Percentiles rank a stretch among this genome's conserved stretches.
Evolutionary conservation across 2,329 filamentous ascomycete genomes (phyloP).

Genomic region (Metarhizium album): DNA sequence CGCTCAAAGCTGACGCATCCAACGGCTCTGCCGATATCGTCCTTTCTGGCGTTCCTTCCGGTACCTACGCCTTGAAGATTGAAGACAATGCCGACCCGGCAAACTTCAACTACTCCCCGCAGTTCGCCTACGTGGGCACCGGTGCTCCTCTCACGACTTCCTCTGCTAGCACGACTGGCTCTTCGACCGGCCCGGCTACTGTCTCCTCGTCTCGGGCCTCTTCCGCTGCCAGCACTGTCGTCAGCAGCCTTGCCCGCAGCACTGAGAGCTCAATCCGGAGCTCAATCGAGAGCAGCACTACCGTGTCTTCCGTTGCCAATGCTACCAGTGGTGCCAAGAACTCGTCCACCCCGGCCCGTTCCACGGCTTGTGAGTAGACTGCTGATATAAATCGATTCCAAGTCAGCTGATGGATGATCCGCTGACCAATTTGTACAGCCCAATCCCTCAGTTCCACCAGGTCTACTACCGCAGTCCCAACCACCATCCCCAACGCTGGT

Average conservation of each 20-base stretch:
- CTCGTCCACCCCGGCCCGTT: background rate
- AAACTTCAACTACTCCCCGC: conserved; percentile 21
- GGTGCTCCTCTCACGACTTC: conserved; percentile 1
- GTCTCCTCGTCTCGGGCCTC: no score
- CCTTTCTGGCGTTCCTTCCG: conserved; percentile 17
- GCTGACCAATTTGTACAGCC: background rate
- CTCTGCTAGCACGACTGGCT: background rate
- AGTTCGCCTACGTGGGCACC: conserved; percentile 20
- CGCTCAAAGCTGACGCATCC: conserved; percentile 9
- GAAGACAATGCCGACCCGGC: conserved; percentile 13
- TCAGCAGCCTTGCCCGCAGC: background rate
- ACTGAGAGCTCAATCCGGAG: background rate
- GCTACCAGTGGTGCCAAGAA: no score
- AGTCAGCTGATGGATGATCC: background rate
- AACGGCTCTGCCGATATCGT: conserved; percentile 19
- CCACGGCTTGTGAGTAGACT: background rate
- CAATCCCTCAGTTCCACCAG: conserved; percentile 17
- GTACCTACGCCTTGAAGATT: conserved; percentile 26
- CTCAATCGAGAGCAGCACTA: background rate
- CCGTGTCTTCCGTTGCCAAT: background rate
- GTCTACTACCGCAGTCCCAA: conserved; percentile 7
- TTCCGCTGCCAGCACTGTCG: no score
- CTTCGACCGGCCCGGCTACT: background rate
- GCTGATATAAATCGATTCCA: background rate
- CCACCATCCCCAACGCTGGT: conserved; percentile 8